phyloP scores from a whole-genome alignment of 148 eudicot genomes.

The Rheum nobile region DNA sequence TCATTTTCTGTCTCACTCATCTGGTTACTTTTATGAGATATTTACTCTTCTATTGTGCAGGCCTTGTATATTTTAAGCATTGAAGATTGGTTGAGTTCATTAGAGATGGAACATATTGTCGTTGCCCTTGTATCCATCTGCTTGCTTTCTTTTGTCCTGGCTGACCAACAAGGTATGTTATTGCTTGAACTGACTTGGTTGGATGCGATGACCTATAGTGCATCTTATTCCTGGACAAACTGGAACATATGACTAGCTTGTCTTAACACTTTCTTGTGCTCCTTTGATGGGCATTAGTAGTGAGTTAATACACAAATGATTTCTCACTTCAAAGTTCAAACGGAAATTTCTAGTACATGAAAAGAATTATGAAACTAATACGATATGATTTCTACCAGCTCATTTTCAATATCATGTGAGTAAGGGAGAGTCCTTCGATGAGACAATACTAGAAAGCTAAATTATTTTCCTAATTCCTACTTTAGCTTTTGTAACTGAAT shows the following conservation, averaged over 20 bases:
- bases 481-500: not conserved
- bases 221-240: not conserved
- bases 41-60: not conserved
- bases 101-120: slow-evolving; percentile 10
- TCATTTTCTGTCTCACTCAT: not conserved
- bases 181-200: not conserved
- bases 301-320: not conserved
- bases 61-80: not conserved
- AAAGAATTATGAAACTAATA: not conserved
- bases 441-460: not conserved
- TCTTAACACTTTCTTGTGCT: not conserved
- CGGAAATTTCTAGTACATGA: not conserved
- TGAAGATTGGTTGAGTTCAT: not conserved
- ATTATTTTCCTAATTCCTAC: not conserved
- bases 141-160: slow-evolving; percentile 1
- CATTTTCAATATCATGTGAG: not conserved
- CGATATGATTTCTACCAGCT: not conserved
- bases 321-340: not conserved
- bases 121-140: not conserved
- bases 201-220: not conserved
- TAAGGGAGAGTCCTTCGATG: not conserved
- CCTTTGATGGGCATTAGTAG: not conserved
- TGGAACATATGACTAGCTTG: not conserved
- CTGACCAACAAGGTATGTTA: slow-evolving; percentile 12
- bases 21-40: not conserved